Percentiles rank a stretch among this genome's conserved stretches.
These are phyloP conservation scores for Adansonia madagascariensis DNA, from an alignment of 441 rosid species.

Conservation along the genomic window DNA sequence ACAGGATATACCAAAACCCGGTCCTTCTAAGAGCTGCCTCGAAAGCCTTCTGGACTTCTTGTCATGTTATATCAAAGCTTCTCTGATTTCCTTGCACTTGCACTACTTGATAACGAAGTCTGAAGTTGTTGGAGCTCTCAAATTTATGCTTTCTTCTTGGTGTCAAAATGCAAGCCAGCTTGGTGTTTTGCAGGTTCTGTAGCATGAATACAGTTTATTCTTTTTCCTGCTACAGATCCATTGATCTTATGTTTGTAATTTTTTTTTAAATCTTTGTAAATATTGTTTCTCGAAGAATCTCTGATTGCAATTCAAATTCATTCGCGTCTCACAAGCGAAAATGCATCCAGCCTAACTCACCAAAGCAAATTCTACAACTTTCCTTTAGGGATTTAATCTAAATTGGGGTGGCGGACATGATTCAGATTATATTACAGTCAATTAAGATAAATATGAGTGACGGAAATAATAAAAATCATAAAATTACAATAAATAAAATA, in stretches of 20 bases:
- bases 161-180: conserved; percentile 29
- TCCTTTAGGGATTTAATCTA: neutral
- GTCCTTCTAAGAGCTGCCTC: conserved; percentile 69
- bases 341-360: neutral
- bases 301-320: conserved; percentile 46
- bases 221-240: conserved; percentile 35
- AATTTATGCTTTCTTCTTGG: conserved; percentile 27
- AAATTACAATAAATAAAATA: no score
- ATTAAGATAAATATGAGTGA: no score
- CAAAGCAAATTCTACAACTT: neutral
- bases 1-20: conserved; percentile 94
- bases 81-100: conserved; percentile 43
- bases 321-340: neutral
- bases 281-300: conserved; percentile 31
- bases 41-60: conserved; percentile 89
- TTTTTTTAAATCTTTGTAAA: conserved; percentile 46
- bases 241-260: conserved; percentile 26
- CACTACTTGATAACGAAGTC: conserved; percentile 1
- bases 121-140: conserved; percentile 21
- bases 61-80: conserved; percentile 83
- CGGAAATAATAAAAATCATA: no score
- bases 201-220: conserved; percentile 35
- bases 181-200: conserved; percentile 37
- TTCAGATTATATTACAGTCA: no score
- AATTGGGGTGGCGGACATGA: no score